Evolutionary conservation across 1,139 yeast species (phyloP).

Genomic region (Pichia sp.): DNA sequence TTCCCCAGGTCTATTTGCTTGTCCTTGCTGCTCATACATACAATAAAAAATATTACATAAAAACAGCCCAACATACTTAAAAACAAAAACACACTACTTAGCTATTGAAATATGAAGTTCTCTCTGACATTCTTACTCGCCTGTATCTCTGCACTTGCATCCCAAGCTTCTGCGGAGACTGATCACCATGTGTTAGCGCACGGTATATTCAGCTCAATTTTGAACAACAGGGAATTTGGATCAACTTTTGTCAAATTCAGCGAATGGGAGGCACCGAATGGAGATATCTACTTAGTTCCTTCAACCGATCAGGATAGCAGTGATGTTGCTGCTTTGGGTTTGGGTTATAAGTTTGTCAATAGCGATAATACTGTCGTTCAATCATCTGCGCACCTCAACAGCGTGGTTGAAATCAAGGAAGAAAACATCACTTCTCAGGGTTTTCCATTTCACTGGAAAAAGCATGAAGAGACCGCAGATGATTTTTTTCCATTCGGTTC

Average conservation of each 20-base stretch:
- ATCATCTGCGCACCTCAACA: not conserved
- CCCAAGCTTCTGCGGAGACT: not conserved
- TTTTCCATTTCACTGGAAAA: slow-evolving; percentile 21
- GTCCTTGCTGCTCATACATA: not conserved
- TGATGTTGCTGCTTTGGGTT: slow-evolving; percentile 8
- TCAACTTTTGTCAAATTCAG: slow-evolving; percentile 14
- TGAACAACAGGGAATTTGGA: slow-evolving; percentile 11
- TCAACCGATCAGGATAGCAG: slow-evolving; percentile 1
- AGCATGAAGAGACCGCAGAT: slow-evolving; percentile 13
- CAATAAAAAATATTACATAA: not conserved
- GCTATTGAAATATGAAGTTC: not conserved
- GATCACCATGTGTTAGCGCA: slow-evolving; percentile 2
- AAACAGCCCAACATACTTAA: too few relatives aligned
- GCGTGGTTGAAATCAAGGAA: slow-evolving; percentile 17
- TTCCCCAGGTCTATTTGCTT: too few relatives aligned
- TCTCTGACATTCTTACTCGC: not conserved
- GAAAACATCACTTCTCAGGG: slow-evolving; percentile 21
- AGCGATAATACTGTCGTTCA: slow-evolving; percentile 2
- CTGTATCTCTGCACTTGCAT: not conserved
- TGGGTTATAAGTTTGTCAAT: slow-evolving; percentile 12
- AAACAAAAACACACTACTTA: not conserved
- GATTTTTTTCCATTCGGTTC: slow-evolving; percentile 25
- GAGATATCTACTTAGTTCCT: slow-evolving; percentile 21
- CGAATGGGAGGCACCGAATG: slow-evolving; percentile 23
- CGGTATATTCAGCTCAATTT: slow-evolving; percentile 11